Conservation (phyloP, 2,329 filamentous ascomycete species). For the Stemphylium beticola region DNA sequence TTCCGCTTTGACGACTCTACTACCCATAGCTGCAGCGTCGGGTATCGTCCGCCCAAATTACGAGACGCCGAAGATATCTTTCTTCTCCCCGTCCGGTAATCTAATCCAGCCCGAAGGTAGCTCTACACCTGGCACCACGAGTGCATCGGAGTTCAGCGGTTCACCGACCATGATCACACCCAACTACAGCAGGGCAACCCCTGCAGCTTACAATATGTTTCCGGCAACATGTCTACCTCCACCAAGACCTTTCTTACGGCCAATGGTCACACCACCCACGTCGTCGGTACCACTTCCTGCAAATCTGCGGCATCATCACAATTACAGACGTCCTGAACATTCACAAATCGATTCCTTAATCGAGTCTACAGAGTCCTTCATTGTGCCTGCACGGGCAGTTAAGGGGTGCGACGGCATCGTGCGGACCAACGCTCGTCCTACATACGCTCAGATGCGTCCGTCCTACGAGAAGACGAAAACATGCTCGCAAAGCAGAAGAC, state of each 20-base stretch:
- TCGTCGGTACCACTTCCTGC: slow-evolving; percentile 28
- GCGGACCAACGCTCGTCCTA: slow-evolving; percentile 25
- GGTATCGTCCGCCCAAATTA: slow-evolving; percentile 42
- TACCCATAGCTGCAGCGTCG: slow-evolving; percentile 47
- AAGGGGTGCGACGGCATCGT: slow-evolving; percentile 41
- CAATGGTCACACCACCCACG: slow-evolving; percentile 30
- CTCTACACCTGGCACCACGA: slow-evolving; percentile 18
- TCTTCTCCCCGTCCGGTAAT: slow-evolving; percentile 45
- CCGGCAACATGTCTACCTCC: slow-evolving; percentile 17
- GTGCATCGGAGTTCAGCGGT: slow-evolving; percentile 9
- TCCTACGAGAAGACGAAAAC: slow-evolving; percentile 6
- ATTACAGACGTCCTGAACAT: slow-evolving; percentile 20
- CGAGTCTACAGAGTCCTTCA: slow-evolving; percentile 15
- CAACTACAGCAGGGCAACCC: slow-evolving; percentile 16
- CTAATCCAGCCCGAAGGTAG: slow-evolving; percentile 37
- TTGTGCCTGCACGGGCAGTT: slow-evolving; percentile 17
- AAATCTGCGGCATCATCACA: slow-evolving; percentile 31
- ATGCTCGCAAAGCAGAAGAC: slow-evolving; percentile 1
- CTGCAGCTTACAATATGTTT: slow-evolving; percentile 9
- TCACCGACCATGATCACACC: slow-evolving; percentile 15
- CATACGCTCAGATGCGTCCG: slow-evolving; percentile 18
- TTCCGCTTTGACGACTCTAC: slow-evolving; percentile 43
- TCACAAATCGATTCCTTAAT: slow-evolving; percentile 25
- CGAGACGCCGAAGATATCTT: slow-evolving; percentile 37
- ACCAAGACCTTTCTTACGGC: slow-evolving; percentile 25